Conservation (phyloP, 148 eudicot species). For the Rhododendron henanense region DNA sequence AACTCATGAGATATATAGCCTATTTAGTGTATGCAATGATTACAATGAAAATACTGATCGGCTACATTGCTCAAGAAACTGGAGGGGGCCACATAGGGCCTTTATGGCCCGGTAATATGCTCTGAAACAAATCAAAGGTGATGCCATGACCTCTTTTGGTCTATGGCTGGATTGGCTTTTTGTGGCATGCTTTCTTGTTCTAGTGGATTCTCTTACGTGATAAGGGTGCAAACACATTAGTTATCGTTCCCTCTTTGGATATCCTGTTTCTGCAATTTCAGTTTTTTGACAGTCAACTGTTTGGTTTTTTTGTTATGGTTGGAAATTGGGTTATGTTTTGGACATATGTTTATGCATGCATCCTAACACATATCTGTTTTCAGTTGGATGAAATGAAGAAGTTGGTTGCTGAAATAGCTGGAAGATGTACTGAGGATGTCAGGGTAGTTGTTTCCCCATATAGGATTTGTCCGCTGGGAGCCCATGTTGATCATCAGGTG, state of each 20-base stretch:
- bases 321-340: background rate
- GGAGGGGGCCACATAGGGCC: background rate
- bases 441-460: slow-evolving; percentile 85
- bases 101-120: background rate
- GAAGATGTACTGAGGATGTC: slow-evolving; percentile 50
- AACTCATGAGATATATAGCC: background rate
- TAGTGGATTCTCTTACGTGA: background rate
- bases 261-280: background rate
- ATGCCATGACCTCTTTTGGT: background rate
- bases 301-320: background rate
- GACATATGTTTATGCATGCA: background rate
- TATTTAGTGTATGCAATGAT: background rate
- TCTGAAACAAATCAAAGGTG: background rate
- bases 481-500: slow-evolving; percentile 99
- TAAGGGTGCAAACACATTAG: background rate
- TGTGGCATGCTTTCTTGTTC: background rate
- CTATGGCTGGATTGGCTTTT: background rate
- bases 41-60: background rate
- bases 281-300: background rate
- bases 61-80: background rate
- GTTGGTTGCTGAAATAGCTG: slow-evolving; percentile 64
- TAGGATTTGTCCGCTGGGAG: slow-evolving; percentile 97
- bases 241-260: background rate
- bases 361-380: background rate
- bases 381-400: slow-evolving; percentile 61